phyloP scores from a whole-genome alignment of 169 alveolate genomes.

The Neospora caninum region DNA sequence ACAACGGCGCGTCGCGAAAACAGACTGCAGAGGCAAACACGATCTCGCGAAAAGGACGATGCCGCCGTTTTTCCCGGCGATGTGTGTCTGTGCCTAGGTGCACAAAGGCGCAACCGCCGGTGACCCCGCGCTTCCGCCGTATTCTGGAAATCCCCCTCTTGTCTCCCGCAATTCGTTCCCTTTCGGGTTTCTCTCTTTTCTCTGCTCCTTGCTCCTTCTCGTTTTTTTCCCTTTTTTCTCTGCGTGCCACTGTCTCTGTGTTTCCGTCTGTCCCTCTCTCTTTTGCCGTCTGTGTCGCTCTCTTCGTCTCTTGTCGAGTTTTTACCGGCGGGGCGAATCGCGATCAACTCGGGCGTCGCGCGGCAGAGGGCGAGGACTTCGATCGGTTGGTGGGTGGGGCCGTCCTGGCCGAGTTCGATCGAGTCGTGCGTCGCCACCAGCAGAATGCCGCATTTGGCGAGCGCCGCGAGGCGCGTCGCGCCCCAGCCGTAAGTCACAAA shows the following conservation, averaged over 20 bases:
- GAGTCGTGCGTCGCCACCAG: constrained; percentile 85
- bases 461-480: constrained; percentile 79
- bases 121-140: not conserved
- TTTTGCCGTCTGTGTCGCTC: not conserved
- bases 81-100: too few species aligned
- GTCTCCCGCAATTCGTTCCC: not conserved
- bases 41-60: too few species aligned
- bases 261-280: not conserved
- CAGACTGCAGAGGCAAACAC: too few species aligned
- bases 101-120: not conserved
- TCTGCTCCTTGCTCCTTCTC: not conserved
- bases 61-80: too few species aligned
- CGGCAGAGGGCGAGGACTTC: constrained; percentile 76
- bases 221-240: not conserved
- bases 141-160: not conserved
- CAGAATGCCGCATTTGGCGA: constrained; percentile 74
- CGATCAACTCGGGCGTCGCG: constrained; percentile 74
- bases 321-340: constrained; percentile 81
- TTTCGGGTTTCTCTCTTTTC: not conserved
- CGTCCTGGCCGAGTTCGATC: constrained; percentile 84
- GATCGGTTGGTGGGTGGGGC: constrained; percentile 86
- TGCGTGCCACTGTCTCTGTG: not conserved
- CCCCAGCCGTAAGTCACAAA: constrained; percentile 81
- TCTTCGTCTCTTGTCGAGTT: not conserved
- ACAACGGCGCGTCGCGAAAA: too few species aligned